Base-by-base conservation (phyloP, 139 green algal species). In the Chlorella sp. region DNA sequence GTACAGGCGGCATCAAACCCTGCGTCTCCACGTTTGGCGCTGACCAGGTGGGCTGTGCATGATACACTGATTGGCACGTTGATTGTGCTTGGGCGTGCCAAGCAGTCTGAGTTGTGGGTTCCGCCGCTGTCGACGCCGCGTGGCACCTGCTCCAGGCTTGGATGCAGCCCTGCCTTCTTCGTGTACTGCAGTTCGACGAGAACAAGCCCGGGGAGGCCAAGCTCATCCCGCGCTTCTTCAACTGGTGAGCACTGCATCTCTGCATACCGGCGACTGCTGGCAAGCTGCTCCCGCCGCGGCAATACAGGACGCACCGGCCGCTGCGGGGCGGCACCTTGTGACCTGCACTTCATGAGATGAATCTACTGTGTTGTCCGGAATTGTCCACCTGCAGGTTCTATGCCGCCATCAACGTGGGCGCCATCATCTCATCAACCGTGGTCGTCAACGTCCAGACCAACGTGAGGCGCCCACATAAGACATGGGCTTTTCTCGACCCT, bases 1-100 rank as follows among this genome's bases (percentile, higher is more conserved):
- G 94, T 65, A 98, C 95, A 2, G 96, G 96, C 20, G 97, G 96
- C 85, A 99, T 99, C 88, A 99, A 99, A 88, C 96, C 97, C 76
- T 98, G 98, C 85, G 97, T 99, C 34, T 94, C 86, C 0, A 92
- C 77, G 11, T 81, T 81, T 70, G 75, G 75, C 4, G 75, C 75
- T 20, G 75, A 81, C 34, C 75, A 72, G 65, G 65, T 72, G 65
- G 9, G 65, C 7, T 72, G 51, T 16, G 22, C 13, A 60, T 60
- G 51, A 11, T 54, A 8, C 46, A 11, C 8, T 8, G 46, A 11
- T 19, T 54, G 8, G 46, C n/a, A n/a, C n/a, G n/a, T n/a, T n/a
- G n/a, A n/a, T n/a, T n/a, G n/a, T n/a, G n/a, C n/a, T n/a, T n/a
- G n/a, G n/a, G n/a, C n/a, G n/a, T n/a, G n/a, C n/a, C n/a, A n/a